Conservation (phyloP, 2,329 filamentous ascomycete genomes). For the Raffaelea deltoideospora region DNA sequence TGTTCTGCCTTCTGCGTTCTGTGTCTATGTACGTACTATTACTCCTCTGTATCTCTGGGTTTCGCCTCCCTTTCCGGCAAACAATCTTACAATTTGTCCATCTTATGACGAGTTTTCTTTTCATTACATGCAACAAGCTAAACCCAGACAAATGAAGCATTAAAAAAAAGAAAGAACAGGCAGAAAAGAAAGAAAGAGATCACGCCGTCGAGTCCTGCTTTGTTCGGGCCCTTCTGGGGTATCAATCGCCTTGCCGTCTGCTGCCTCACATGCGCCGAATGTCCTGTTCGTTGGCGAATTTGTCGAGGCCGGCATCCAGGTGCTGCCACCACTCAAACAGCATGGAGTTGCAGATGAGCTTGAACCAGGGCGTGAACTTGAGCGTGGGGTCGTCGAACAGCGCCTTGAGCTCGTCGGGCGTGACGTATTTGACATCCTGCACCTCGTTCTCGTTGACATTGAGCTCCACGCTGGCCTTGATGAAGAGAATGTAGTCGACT, state of each 20-base stretch:
- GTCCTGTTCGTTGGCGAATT: constrained; percentile 71
- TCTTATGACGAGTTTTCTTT: too few relatives aligned
- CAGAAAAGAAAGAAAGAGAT: neutral
- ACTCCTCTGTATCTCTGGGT: too few relatives aligned
- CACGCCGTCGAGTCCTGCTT: too few relatives aligned
- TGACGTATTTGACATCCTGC: constrained; percentile 70
- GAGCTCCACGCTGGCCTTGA: constrained; percentile 81
- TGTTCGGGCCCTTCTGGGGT: too few relatives aligned
- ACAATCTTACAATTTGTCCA: too few relatives aligned
- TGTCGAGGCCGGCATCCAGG: constrained; percentile 65
- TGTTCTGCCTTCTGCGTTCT: too few relatives aligned
- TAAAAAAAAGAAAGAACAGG: neutral
- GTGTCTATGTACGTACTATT: too few relatives aligned
- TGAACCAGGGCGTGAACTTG: constrained; percentile 97
- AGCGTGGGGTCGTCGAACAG: constrained; percentile 71
- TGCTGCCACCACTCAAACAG: constrained; percentile 95
- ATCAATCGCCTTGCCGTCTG: neutral
- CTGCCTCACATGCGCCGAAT: constrained; percentile 75
- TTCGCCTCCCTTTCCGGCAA: too few relatives aligned
- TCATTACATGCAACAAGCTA: too few relatives aligned
- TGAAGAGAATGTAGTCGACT: constrained; percentile 99
- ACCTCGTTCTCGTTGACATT: constrained; percentile 79
- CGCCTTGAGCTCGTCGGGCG: constrained; percentile 62
- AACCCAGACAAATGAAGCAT: neutral
- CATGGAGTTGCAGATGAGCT: constrained; percentile 95